Conservation (phyloP, 768 basidiomycete genomes). For the Sistotremastrum suecicum region DNA sequence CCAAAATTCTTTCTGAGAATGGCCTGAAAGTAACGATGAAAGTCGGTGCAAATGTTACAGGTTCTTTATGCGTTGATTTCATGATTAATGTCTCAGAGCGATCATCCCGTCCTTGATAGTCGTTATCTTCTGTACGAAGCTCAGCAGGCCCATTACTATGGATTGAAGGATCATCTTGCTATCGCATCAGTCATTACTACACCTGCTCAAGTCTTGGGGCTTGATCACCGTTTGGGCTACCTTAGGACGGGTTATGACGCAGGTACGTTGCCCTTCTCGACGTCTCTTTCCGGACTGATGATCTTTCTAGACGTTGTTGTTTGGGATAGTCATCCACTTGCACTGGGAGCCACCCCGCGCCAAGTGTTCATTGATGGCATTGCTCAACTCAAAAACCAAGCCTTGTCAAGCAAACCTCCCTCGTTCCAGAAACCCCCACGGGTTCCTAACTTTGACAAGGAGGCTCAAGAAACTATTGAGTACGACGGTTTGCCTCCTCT, state of each 20-base stretch:
- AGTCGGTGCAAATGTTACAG: constrained; percentile 1
- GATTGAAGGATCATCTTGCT: constrained; percentile 49
- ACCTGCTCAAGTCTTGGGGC: constrained; percentile 55
- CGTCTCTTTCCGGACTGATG: not conserved
- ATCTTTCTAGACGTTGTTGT: constrained; percentile 46
- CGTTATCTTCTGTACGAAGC: constrained; percentile 45
- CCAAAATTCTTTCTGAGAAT: constrained; percentile 36
- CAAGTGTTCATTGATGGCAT: constrained; percentile 85
- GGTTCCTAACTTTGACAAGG: constrained; percentile 47
- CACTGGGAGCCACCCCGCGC: constrained; percentile 61
- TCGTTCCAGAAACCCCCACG: constrained; percentile 37
- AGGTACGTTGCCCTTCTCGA: constrained; percentile 22
- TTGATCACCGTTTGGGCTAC: constrained; percentile 64
- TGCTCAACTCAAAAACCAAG: constrained; percentile 39
- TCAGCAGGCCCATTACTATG: constrained; percentile 57
- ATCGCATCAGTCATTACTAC: constrained; percentile 58
- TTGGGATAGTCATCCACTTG: constrained; percentile 68
- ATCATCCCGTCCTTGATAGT: constrained; percentile 37
- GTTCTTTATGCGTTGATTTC: not conserved
- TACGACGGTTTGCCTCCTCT: constrained; percentile 59
- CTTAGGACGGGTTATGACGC: constrained; percentile 60
- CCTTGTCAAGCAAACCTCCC: constrained; percentile 37
- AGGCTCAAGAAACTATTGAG: constrained; percentile 35
- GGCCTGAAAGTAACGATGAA: constrained; percentile 30
- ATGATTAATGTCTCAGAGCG: constrained; percentile 7